Evolutionary conservation across 257 asterid species (phyloP).

Genomic region (Gentiana straminea): DNA sequence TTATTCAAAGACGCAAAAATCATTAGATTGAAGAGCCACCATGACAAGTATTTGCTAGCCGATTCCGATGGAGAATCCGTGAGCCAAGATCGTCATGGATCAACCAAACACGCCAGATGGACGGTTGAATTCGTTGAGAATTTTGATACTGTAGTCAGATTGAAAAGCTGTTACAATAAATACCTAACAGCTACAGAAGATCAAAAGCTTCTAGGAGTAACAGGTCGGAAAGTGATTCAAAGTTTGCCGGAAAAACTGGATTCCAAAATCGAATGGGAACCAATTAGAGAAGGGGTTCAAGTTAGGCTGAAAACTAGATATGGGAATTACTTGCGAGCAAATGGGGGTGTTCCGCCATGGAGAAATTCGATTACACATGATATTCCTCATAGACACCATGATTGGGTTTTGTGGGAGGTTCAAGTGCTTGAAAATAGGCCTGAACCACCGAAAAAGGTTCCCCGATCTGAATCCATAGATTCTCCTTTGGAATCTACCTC

Average conservation of each 20-base stretch:
- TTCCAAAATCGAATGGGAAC: constrained; percentile 80
- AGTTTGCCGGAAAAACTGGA: constrained; percentile 47
- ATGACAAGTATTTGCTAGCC: constrained; percentile 61
- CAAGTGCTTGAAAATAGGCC: constrained; percentile 46
- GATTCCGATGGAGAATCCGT: constrained; percentile 57
- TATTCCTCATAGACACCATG: constrained; percentile 60
- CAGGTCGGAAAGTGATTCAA: constrained; percentile 63
- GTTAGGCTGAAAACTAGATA: constrained; percentile 62
- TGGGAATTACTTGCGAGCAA: constrained; percentile 75
- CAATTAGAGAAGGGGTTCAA: constrained; percentile 48
- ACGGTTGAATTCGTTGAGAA: constrained; percentile 65
- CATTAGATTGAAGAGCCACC: constrained; percentile 63
- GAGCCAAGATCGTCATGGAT: constrained; percentile 47
- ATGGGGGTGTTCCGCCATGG: constrained; percentile 94
- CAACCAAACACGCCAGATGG: constrained; percentile 47
- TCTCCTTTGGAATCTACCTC: constrained; percentile 30
- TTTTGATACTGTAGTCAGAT: constrained; percentile 33
- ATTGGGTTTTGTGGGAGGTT: constrained; percentile 72
- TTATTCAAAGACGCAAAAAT: constrained; percentile 54
- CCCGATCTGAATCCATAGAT: constrained; percentile 20
- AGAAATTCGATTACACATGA: constrained; percentile 86
- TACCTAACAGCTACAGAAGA: constrained; percentile 63
- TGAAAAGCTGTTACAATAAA: constrained; percentile 60
- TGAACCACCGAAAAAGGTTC: constrained; percentile 22
- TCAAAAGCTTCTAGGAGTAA: constrained; percentile 51